Evolutionary conservation across 371 early-diverging fungal genomes (phyloP).

Genomic region (Capillidium heterosporum): DNA sequence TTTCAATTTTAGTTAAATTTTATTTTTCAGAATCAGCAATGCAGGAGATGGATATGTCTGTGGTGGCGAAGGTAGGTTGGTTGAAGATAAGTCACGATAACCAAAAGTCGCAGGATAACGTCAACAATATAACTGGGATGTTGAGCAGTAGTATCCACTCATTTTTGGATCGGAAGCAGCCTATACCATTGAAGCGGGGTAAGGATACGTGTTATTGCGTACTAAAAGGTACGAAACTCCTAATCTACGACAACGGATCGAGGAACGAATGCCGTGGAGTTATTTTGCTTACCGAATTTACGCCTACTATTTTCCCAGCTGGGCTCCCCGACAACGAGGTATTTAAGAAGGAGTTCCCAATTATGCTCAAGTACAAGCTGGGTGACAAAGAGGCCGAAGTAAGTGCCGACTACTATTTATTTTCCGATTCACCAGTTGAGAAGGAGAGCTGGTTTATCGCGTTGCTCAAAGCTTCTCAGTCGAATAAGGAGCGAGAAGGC

Average conservation of each 20-base stretch:
- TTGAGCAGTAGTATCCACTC: conserved; percentile 3
- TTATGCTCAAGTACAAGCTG: conserved; percentile 21
- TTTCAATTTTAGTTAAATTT: background rate
- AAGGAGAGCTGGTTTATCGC: conserved; percentile 77
- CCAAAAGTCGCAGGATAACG: background rate
- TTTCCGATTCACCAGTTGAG: conserved; percentile 35
- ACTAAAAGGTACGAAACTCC: conserved; percentile 55
- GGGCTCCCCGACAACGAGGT: conserved; percentile 34
- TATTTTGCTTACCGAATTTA: conserved; percentile 39
- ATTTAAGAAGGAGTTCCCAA: conserved; percentile 28
- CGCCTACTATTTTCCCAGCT: conserved; percentile 40
- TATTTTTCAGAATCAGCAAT: background rate
- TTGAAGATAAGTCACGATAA: background rate
- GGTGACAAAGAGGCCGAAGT: conserved; percentile 9
- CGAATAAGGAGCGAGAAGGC: background rate
- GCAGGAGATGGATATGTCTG: background rate
- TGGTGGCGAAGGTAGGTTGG: conserved; percentile 1
- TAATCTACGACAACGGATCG: conserved; percentile 65
- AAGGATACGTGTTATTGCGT: conserved; percentile 52
- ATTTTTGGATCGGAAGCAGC: conserved; percentile 11
- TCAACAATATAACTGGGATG: background rate
- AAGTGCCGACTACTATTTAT: conserved; percentile 23
- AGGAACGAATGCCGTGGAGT: conserved; percentile 62
- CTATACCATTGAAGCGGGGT: conserved; percentile 8
- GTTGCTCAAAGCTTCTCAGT: conserved; percentile 14